Conservation (phyloP, 1,284 basidiomycete species). For the Phlebopus sp. region DNA sequence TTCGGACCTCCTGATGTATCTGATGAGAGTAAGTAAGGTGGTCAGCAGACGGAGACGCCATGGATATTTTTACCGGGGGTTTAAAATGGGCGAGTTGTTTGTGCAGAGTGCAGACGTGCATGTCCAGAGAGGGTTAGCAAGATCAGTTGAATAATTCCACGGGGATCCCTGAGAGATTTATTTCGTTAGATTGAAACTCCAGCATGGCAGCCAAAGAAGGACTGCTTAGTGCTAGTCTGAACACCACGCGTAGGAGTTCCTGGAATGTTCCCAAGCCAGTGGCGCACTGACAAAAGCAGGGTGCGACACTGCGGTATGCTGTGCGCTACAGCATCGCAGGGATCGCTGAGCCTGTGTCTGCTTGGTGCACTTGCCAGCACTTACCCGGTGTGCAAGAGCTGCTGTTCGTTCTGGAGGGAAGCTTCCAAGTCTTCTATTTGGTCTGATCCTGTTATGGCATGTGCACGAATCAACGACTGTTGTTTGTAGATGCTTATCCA, state of each 20-base stretch:
- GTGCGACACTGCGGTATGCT: constrained; percentile 1
- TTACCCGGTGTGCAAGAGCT: background rate
- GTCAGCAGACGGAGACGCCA: background rate
- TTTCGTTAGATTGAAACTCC: constrained; percentile 21
- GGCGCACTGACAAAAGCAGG: background rate
- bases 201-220: constrained; percentile 14
- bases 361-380: no score
- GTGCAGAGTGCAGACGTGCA: constrained; percentile 11
- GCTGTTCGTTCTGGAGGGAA: background rate
- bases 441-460: constrained; percentile 30
- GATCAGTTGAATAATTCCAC: constrained; percentile 14
- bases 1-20: constrained; percentile 7
- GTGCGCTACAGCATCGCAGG: background rate
- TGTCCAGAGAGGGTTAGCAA: constrained; percentile 7
- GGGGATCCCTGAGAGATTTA: constrained; percentile 1
- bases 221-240: constrained; percentile 20
- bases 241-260: constrained; percentile 27
- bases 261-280: constrained; percentile 31
- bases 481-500: constrained; percentile 35
- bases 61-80: constrained; percentile 7
- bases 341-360: no score
- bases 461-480: constrained; percentile 28
- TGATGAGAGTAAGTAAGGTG: background rate
- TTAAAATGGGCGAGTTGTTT: constrained; percentile 16
- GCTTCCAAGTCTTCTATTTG: constrained; percentile 11